Evolutionary conservation across 371 early-diverging fungal species (phyloP).

Genomic region (Dichotomocladium elegans): DNA sequence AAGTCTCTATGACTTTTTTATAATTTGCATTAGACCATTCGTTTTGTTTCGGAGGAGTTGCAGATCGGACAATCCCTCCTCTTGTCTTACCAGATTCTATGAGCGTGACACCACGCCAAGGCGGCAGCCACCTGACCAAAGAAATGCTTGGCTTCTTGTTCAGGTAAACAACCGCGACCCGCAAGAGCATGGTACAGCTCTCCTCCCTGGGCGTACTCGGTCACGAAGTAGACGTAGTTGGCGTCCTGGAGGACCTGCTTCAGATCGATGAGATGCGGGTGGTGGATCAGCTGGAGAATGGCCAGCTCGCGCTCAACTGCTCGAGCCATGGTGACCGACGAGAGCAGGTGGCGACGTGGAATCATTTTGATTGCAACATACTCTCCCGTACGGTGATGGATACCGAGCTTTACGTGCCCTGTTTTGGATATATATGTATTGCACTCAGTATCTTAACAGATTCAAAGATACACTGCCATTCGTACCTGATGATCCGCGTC

Average conservation of each 20-base stretch:
- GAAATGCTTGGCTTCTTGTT: constrained; percentile 78
- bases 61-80: too few species aligned
- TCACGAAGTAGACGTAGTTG: constrained; percentile 29
- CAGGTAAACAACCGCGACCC: constrained; percentile 32
- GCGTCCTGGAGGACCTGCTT: constrained; percentile 63
- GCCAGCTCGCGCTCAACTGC: constrained; percentile 69
- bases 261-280: constrained; percentile 62
- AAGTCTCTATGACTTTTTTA: constrained; percentile 91
- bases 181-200: constrained; percentile 30
- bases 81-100: constrained; percentile 43
- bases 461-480: neutral
- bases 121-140: constrained; percentile 94
- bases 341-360: constrained; percentile 22
- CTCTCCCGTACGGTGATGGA: constrained; percentile 29
- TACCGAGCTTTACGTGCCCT: constrained; percentile 39
- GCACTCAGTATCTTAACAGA: neutral
- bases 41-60: too few species aligned
- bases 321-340: constrained; percentile 45
- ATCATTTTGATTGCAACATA: constrained; percentile 44
- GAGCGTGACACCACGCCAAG: constrained; percentile 86
- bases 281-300: constrained; percentile 62
- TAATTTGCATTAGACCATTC: too few species aligned
- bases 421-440: neutral
- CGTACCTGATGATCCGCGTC: constrained; percentile 39
- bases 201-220: constrained; percentile 39